Base-by-base conservation (phyloP, 331 rosid genomes). In the Erythrophleum ivorense region DNA sequence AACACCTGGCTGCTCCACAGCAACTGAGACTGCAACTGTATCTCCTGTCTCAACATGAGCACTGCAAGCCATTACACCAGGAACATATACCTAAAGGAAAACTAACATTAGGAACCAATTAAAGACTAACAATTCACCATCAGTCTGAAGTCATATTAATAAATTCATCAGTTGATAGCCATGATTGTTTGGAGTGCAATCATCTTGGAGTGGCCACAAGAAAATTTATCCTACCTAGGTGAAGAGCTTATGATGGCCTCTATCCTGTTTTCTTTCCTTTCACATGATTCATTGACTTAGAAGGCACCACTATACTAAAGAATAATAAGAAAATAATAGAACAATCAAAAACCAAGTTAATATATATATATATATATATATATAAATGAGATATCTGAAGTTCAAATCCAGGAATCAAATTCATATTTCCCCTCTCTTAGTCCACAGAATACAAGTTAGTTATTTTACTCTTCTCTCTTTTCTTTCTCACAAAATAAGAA, bases 51-150 rank as follows among this genome's bases (percentile, higher is more conserved):
- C 98, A 52, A 93, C 99, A 82, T 88, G 98, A 85, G 92, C 93
- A 85, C 97, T 93, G 84, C 98, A 93, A 85, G 97, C 97, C 89
- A 90, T 1, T 78, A 95, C 94, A 84, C 99, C 97, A 60, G 98
- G 98, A 76, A 95, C 94, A 80, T 91, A 95, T 24, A 88, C 94
- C 99, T 91, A 83, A 53, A 74, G 12, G 33, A 46, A 85, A 69
- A 67, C 52, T 15, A 81, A 57, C 73, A 80, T 83, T 55, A 84
- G 60, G 55, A 80, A 66, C 75, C 24, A 78, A 76, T 34, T 54
- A 67, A 41, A 58, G 16, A 60, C 36, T 18, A 68, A 0, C 7
- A 12, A 45, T 16, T 55, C 43, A 76, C 13, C 68, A 78, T 45
- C 69, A 48, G 64, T 15, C 50, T 14, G 38, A 55, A 9, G 63